A percentile compares a stretch with the other conserved stretches of the same genome.
These are phyloP conservation scores for Fibroporia radiculosa DNA, from an alignment of 768 basidiomycete species.

Conservation along the genomic window DNA sequence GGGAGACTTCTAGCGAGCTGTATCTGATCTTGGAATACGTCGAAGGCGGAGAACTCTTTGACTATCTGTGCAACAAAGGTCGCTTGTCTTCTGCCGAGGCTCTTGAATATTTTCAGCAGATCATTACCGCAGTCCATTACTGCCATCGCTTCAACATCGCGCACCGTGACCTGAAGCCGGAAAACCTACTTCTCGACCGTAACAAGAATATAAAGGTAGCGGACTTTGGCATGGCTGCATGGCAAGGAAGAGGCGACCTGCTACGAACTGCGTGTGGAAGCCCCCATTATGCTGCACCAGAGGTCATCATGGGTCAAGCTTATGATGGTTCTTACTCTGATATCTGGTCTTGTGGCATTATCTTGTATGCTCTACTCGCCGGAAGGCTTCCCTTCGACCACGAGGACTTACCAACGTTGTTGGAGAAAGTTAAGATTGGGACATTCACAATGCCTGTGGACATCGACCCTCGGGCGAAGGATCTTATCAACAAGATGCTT, in stretches of 20 bases:
- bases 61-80: constrained; percentile 79
- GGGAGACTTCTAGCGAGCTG: constrained; percentile 86
- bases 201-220: constrained; percentile 88
- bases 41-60: constrained; percentile 91
- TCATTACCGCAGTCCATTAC: constrained; percentile 86
- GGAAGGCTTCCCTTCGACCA: constrained; percentile 92
- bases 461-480: constrained; percentile 62
- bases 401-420: constrained; percentile 68
- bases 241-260: constrained; percentile 59
- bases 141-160: constrained; percentile 93
- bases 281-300: constrained; percentile 92
- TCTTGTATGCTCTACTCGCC: constrained; percentile 81
- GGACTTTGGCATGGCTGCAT: constrained; percentile 97
- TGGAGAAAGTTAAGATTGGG: constrained; percentile 74
- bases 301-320: constrained; percentile 74
- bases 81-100: constrained; percentile 66
- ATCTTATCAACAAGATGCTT: constrained; percentile 78
- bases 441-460: constrained; percentile 66
- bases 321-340: constrained; percentile 88
- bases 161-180: constrained; percentile 91
- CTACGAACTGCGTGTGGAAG: constrained; percentile 87
- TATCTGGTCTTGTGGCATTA: constrained; percentile 96
- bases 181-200: constrained; percentile 83
- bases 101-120: constrained; percentile 85
- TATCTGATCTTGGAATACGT: constrained; percentile 94